These are phyloP conservation scores for Globisporangium carolinianum DNA, from an alignment of 352 stramenopile species.

Conservation along the genomic window DNA sequence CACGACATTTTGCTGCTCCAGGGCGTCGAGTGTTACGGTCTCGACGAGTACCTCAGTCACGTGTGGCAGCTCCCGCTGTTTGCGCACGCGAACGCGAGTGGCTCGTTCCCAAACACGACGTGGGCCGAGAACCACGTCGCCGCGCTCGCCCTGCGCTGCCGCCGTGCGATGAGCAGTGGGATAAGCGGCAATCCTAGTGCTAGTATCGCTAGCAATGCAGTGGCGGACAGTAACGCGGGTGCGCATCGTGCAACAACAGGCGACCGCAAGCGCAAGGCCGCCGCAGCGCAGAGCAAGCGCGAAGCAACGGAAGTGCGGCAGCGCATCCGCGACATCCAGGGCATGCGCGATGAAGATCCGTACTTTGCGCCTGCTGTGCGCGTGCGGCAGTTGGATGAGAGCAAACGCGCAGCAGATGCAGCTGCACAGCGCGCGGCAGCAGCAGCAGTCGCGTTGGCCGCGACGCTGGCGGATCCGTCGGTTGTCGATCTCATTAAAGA, in stretches of 20 bases:
- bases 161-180: slow-evolving; percentile 15
- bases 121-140: slow-evolving; percentile 81
- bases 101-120: slow-evolving; percentile 39
- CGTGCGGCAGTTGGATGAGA: slow-evolving; percentile 39
- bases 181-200: not conserved
- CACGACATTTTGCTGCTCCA: slow-evolving; percentile 80
- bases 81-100: slow-evolving; percentile 25
- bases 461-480: too few species aligned
- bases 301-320: slow-evolving; percentile 26
- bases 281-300: slow-evolving; percentile 7
- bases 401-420: slow-evolving; percentile 13
- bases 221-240: not conserved
- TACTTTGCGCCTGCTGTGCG: slow-evolving; percentile 28
- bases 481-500: too few species aligned
- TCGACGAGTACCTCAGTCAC: slow-evolving; percentile 58
- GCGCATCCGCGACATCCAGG: slow-evolving; percentile 53
- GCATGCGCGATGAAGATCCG: slow-evolving; percentile 63
- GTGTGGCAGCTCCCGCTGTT: slow-evolving; percentile 74
- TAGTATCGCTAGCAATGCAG: too few species aligned
- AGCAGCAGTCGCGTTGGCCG: not conserved
- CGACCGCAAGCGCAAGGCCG: slow-evolving; percentile 1
- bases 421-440: slow-evolving; percentile 1
- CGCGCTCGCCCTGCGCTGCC: slow-evolving; percentile 26
- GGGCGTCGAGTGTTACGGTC: slow-evolving; percentile 74
- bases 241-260: not conserved